Conservation (phyloP, 78 protist species). For the Salpingoeca rosetta region DNA sequence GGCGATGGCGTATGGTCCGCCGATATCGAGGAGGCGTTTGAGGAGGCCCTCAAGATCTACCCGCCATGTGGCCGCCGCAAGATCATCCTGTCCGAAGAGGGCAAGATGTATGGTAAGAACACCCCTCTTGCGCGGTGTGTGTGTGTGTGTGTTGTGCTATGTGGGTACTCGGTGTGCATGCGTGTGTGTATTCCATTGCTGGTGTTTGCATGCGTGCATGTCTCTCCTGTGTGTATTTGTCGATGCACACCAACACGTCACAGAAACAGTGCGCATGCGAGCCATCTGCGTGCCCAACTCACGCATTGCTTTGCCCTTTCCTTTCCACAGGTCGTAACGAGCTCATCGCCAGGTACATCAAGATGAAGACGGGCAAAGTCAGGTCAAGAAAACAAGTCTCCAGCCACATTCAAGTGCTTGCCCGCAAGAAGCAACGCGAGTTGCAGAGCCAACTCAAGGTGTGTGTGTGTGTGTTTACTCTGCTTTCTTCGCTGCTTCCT, state of each 20-base stretch:
- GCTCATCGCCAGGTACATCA: slow-evolving; percentile 27
- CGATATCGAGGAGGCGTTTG: slow-evolving; percentile 22
- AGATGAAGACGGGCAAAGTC: slow-evolving; percentile 21
- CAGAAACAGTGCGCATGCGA: neutral
- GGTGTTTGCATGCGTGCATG: neutral
- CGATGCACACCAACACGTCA: no score
- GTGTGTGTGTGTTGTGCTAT: no score
- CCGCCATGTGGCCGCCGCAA: slow-evolving; percentile 32
- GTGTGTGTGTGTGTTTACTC: neutral
- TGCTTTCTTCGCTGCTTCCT: neutral
- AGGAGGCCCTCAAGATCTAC: slow-evolving; percentile 16
- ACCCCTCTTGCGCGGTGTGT: neutral
- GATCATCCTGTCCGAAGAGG: slow-evolving; percentile 23
- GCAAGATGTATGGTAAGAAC: slow-evolving; percentile 23
- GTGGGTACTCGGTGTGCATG: no score
- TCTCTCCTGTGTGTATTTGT: no score
- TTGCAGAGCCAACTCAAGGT: neutral
- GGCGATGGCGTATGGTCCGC: slow-evolving; percentile 13
- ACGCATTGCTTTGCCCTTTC: no score
- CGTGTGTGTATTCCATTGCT: no score
- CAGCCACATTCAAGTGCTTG: slow-evolving; percentile 42
- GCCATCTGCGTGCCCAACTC: no score
- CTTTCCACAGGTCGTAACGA: slow-evolving; percentile 31
- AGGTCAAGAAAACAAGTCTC: slow-evolving; percentile 45
- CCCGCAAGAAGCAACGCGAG: slow-evolving; percentile 23